Evolutionary conservation across 2,329 filamentous ascomycete genomes (phyloP), one percentile per base, ranked within the genome.

Genomic region (Pseudocercospora fijiensis): DNA sequence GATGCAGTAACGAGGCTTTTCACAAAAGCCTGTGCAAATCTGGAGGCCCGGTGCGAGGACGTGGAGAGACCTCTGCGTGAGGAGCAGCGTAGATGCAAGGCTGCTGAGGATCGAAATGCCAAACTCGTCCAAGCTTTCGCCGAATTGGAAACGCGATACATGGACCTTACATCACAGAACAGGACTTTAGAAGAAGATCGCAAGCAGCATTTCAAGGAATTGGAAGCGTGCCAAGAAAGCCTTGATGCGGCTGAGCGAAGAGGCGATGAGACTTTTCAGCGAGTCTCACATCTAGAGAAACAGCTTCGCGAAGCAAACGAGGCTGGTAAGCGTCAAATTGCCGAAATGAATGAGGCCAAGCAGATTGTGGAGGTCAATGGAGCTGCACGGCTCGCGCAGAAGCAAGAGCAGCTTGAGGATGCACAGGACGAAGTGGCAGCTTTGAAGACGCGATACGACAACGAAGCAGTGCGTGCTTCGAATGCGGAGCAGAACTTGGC

Each of bases 11-110:
- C 84, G 27, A 76, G 78, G 9, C 78, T 81, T 20, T 80, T 87
- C 16, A 78, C 80, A 16, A 78, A 83, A 33, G 80, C 84, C 11
- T 87, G 85, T 69, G 78, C 80, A 24, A 84, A 86, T 61, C 76
- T 88, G 0, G 85, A 88, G 68, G 75, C 74, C 9, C 80, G 85
- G 7, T 88, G 85, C 69, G 78, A 82, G 33, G 79, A 79, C 30
- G 78, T 83, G 1, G 85, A 88, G 73, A 78, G 78, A 56, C 85
- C 85, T 5, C 75, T 87, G 11, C 78, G 78, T 4, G 74, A 75
- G 16, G 82, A 83, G 67, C 74, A 76, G 60, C 71, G 74, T 16
- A 78, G 72, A 61, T 72, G 79, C 2, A 64, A 74, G 8, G 67
- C 69, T 9, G 62, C 81, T 1, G 73, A 73, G 20, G 63, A 74